Conservation (phyloP, 2,329 filamentous ascomycete species). For the Pseudohalonectria lignicola region DNA sequence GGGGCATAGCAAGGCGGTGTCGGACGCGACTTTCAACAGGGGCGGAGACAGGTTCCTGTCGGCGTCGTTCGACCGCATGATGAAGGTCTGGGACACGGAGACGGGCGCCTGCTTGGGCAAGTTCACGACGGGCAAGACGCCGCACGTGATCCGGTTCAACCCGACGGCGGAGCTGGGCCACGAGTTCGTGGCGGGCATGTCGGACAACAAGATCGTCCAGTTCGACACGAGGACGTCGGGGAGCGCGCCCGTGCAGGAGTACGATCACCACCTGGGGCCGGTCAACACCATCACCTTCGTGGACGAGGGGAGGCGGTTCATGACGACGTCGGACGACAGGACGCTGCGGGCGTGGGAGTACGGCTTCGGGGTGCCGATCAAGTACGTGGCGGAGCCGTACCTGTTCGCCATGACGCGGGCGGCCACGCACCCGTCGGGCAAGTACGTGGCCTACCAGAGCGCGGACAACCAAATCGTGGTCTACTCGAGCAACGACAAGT, state of each 20-base stretch:
- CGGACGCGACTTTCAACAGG: constrained; percentile 79
- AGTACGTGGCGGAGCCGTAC: constrained; percentile 93
- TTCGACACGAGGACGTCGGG: constrained; percentile 69
- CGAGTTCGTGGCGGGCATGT: constrained; percentile 94
- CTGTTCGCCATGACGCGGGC: constrained; percentile 95
- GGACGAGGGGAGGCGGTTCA: constrained; percentile 78
- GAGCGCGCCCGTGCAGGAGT: constrained; percentile 82
- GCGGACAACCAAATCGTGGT: constrained; percentile 96
- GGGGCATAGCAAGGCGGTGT: constrained; percentile 82
- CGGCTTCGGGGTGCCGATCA: constrained; percentile 95
- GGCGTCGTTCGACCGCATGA: constrained; percentile 85
- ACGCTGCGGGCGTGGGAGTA: constrained; percentile 96
- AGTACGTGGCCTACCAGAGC: constrained; percentile 88
- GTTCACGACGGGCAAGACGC: constrained; percentile 89
- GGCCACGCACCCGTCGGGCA: constrained; percentile 74
- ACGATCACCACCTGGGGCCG: constrained; percentile 95
- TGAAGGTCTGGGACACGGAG: constrained; percentile 98
- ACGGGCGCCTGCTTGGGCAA: constrained; percentile 79
- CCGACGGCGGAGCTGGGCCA: constrained; percentile 64
- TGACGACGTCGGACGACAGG: constrained; percentile 97
- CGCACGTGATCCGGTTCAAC: constrained; percentile 91
- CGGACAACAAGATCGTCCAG: constrained; percentile 97
- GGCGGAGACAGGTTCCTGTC: constrained; percentile 80
- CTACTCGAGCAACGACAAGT: constrained; percentile 88
- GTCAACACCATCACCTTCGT: constrained; percentile 97